Evolutionary conservation across 2,329 filamentous ascomycete genomes (phyloP).

Genomic region (Pezicula radicicola): DNA sequence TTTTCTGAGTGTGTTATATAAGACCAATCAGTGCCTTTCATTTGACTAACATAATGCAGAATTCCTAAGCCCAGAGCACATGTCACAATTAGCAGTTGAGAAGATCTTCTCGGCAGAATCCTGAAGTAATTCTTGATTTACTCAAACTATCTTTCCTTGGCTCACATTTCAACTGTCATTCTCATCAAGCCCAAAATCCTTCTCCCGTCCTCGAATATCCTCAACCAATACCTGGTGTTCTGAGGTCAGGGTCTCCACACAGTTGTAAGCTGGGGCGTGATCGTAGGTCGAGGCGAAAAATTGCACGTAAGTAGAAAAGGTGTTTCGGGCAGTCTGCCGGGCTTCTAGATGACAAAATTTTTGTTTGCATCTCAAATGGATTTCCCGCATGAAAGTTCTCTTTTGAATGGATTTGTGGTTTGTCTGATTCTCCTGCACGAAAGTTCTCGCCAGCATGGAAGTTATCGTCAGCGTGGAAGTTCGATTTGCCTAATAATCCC

Average conservation of each 20-base stretch:
- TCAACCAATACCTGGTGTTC: background rate
- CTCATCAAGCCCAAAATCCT: slow-evolving; percentile 1
- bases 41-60: too few species aligned
- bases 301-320: background rate
- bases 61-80: too few species aligned
- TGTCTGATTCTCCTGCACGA: background rate
- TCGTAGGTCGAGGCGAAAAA: slow-evolving; percentile 4
- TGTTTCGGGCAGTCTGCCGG: background rate
- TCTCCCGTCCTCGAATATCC: slow-evolving; percentile 1
- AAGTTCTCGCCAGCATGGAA: background rate
- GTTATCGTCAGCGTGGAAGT: background rate
- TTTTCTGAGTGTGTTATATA: too few species aligned
- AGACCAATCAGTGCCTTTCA: too few species aligned
- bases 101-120: too few species aligned
- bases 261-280: background rate
- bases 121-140: too few species aligned
- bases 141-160: too few species aligned
- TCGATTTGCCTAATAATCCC: background rate
- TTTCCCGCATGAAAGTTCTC: slow-evolving; percentile 1
- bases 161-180: background rate
- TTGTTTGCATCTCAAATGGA: background rate
- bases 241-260: slow-evolving; percentile 1
- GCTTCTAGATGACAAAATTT: background rate
- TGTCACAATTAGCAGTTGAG: too few species aligned
- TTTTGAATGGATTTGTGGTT: too few species aligned